A percentile compares a stretch with the other conserved stretches of the same genome.
Evolutionary conservation across 176 grass and related monocot species (phyloP).

Genomic region (Oryza coarctata): DNA sequence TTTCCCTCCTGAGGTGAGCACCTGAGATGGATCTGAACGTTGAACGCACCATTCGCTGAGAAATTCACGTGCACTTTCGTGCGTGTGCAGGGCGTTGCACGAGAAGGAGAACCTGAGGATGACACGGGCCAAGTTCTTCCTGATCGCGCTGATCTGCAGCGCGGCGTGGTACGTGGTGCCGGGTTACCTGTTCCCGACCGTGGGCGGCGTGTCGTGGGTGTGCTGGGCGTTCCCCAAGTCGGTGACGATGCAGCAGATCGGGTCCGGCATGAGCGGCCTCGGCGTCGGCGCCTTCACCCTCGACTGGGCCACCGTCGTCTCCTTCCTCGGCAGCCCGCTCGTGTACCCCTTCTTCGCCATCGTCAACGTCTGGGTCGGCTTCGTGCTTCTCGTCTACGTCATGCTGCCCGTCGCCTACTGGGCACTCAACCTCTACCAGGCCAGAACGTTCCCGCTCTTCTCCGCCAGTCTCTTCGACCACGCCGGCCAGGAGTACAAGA

Average conservation of each 20-base stretch:
- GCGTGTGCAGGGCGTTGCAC: constrained; percentile 62
- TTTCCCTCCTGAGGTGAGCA: constrained; percentile 75
- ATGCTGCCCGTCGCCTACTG: constrained; percentile 61
- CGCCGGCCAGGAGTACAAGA: constrained; percentile 53
- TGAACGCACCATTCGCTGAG: too few species aligned
- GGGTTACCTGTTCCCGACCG: constrained; percentile 69
- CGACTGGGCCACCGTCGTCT: constrained; percentile 65
- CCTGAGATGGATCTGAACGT: not conserved
- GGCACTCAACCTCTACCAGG: constrained; percentile 62
- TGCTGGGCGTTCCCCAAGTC: constrained; percentile 81
- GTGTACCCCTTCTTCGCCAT: constrained; percentile 79
- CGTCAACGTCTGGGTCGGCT: constrained; percentile 66
- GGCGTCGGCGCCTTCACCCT: constrained; percentile 74
- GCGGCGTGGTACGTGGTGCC: constrained; percentile 73
- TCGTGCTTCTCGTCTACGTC: constrained; percentile 57
- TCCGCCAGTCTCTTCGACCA: constrained; percentile 66
- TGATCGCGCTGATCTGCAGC: constrained; percentile 82
- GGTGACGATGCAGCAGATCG: constrained; percentile 77
- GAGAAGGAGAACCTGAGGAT: constrained; percentile 66
- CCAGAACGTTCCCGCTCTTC: constrained; percentile 66
- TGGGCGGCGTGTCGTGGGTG: constrained; percentile 78
- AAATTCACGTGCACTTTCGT: not conserved
- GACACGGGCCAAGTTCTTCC: constrained; percentile 83
- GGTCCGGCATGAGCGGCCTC: constrained; percentile 74
- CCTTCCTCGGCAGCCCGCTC: constrained; percentile 77